Conservation (phyloP, 164 flowering plant genomes). For the Annona cherimola region DNA sequence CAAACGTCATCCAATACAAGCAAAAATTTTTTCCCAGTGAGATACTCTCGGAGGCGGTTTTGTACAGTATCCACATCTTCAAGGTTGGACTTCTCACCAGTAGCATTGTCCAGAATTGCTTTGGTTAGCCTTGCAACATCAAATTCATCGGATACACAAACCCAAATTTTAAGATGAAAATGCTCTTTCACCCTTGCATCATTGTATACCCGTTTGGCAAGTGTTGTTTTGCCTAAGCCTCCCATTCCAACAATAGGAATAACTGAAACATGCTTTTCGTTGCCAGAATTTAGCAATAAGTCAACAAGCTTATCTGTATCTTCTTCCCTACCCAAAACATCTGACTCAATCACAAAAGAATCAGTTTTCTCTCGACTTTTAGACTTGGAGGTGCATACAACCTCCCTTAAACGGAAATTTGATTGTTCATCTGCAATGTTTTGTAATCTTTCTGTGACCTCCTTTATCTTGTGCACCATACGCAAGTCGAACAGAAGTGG, state of each 20-base stretch:
- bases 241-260: conserved; percentile 11
- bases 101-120: conserved; percentile 6
- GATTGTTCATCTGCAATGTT: conserved; percentile 1
- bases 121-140: neutral
- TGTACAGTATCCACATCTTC: conserved; percentile 4
- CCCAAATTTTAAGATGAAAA: conserved; percentile 8
- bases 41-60: neutral
- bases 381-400: neutral
- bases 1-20: conserved; percentile 18
- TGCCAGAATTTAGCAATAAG: neutral
- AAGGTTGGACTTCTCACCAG: neutral
- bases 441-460: neutral
- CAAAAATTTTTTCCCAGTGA: conserved; percentile 9
- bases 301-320: conserved; percentile 9
- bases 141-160: conserved; percentile 9
- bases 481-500: neutral
- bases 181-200: conserved; percentile 2
- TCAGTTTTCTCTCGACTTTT: neutral
- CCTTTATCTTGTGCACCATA: conserved; percentile 3
- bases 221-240: conserved; percentile 13
- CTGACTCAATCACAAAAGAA: conserved; percentile 1
- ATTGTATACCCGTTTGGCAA: conserved; percentile 6
- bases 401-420: conserved; percentile 3
- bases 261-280: neutral
- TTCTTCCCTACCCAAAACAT: conserved; percentile 11